Evolutionary conservation across 768 basidiomycete genomes (phyloP), one percentile per base, ranked within the genome.

Genomic region (Phylloporus sp.): DNA sequence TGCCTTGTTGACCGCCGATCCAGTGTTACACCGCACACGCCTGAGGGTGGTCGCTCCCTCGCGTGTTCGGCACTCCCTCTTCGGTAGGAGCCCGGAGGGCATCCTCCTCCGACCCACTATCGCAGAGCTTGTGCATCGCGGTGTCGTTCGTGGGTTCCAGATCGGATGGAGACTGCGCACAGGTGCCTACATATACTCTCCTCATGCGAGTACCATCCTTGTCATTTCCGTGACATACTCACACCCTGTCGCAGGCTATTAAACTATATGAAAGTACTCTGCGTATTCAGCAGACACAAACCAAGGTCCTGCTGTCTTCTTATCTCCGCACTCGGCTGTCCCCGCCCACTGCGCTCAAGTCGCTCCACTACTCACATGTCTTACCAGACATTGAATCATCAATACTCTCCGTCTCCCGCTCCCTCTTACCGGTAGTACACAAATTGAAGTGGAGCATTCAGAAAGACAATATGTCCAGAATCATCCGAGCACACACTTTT

Each of bases 381-480:
- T 71, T 85, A 29, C 85, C 86, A 0, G 84, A 86, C 59, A 70
- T 82, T 29, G 84, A 86, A 56, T 80, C 78, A 3, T 80, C 82
- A 6, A 80, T 78, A 0, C 68, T 74, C 5, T 72, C 68, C 18
- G 69, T 88, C 44, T 83, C 84, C 1, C 80, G 84, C 26, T 73
- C 77, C 8, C 74, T 90, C 23, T 68, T 88, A 5, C 84, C 87
- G 13, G 72, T 79, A 22, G 74, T 88, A 61, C 81, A 79, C 50
- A 73, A 79, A 61, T 73, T 89, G 54, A 88, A 88, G 64, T 89
- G 86, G 85, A 81, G 78, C 34, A 66, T 87, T 43, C 80, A 82
- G 60, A 73, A 76, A 12, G 88, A 88, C 60, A 74, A 72, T 42
- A 70, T 87, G 24, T 80, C 86, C 5, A 78, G 75, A 63, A 66